A percentile compares a stretch with the other conserved stretches of the same genome.
These are phyloP conservation scores for Penicillium sp. DNA, from an alignment of 2,329 filamentous ascomycete genomes.

Conservation along the genomic window DNA sequence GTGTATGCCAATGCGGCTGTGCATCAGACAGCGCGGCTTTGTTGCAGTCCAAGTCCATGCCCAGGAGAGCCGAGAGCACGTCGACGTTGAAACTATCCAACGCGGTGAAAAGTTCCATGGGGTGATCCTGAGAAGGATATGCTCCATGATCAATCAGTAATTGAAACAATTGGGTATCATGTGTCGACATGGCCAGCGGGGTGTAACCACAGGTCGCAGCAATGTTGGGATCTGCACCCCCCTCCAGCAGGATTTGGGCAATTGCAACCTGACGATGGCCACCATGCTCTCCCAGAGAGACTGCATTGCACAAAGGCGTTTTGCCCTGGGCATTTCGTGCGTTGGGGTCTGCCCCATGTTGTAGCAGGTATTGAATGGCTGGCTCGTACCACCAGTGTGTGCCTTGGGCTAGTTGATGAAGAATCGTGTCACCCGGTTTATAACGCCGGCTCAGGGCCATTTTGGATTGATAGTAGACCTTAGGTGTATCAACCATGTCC, in stretches of 20 bases:
- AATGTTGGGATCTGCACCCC: constrained; percentile 20
- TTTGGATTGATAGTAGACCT: constrained; percentile 11
- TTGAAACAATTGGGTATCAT: constrained; percentile 12
- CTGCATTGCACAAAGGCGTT: constrained; percentile 12
- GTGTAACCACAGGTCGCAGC: constrained; percentile 15
- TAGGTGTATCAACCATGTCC: constrained; percentile 5
- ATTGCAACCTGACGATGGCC: constrained; percentile 17
- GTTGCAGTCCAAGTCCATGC: constrained; percentile 15
- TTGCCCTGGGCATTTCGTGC: constrained; percentile 7
- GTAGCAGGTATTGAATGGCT: constrained; percentile 17
- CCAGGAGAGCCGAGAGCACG: constrained; percentile 7
- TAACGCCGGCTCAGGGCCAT: constrained; percentile 6
- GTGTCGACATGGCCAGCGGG: constrained; percentile 13
- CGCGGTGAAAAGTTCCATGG: constrained; percentile 16
- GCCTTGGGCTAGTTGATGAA: constrained; percentile 20
- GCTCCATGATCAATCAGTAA: constrained; percentile 15
- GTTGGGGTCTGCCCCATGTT: constrained; percentile 21
- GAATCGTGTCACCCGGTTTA: constrained; percentile 17
- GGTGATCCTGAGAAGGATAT: constrained; percentile 10
- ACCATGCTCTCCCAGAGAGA: constrained; percentile 1
- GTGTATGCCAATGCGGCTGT: constrained; percentile 15
- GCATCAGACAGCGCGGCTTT: constrained; percentile 6
- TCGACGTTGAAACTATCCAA: constrained; percentile 9
- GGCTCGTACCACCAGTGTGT: constrained; percentile 22
- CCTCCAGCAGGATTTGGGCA: constrained; percentile 12